Conservation (phyloP, 2,329 filamentous ascomycete species). For the Amesomyces nigricolor region DNA sequence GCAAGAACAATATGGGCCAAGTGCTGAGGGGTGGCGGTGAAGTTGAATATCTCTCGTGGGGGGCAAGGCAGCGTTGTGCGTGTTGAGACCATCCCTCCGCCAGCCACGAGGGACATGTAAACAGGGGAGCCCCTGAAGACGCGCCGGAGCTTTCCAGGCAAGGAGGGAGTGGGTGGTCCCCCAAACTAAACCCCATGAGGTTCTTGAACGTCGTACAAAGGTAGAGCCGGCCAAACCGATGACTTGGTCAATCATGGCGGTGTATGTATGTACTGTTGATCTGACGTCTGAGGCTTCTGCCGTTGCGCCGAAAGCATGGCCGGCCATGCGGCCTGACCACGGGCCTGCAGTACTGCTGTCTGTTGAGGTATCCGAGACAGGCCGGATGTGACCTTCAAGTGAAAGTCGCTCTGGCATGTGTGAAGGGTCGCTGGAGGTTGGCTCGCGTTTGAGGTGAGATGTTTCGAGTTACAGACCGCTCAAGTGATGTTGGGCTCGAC, state of each 20-base stretch:
- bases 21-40: constrained; percentile 4
- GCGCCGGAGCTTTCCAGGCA: neutral
- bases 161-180: neutral
- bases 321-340: neutral
- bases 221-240: neutral
- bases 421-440: neutral
- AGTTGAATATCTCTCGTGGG: neutral
- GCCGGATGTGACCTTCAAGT: constrained; percentile 16
- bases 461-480: neutral
- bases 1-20: neutral
- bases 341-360: neutral
- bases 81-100: neutral
- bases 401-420: neutral
- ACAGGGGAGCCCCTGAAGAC: constrained; percentile 1
- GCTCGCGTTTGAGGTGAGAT: neutral
- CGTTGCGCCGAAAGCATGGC: neutral
- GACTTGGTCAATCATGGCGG: neutral
- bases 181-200: neutral
- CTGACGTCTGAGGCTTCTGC: neutral
- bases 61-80: neutral
- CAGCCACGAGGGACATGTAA: neutral
- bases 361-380: constrained; percentile 11
- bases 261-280: constrained; percentile 1
- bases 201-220: neutral
- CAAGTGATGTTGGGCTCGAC: neutral